phyloP scores from a whole-genome alignment of 2,329 filamentous ascomycete genomes.

The Tricladium varicosporioides region DNA sequence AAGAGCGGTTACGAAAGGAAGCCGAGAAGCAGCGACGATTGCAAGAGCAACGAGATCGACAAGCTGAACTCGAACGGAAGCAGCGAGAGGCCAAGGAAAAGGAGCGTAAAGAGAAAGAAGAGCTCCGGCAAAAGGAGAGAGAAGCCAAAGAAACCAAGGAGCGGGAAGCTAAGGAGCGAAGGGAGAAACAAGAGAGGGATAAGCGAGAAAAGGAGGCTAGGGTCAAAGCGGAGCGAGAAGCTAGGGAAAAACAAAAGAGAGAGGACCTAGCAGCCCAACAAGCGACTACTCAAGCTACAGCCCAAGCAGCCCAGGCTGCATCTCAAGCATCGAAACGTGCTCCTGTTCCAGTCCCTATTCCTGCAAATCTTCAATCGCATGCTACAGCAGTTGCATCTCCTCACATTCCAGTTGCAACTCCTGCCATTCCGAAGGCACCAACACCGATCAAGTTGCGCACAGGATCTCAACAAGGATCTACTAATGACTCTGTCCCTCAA shows the following conservation, averaged over 20 bases:
- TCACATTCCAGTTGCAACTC: slow-evolving; percentile 74
- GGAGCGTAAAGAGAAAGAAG: slow-evolving; percentile 82
- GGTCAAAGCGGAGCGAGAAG: slow-evolving; percentile 42
- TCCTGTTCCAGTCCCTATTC: slow-evolving; percentile 44
- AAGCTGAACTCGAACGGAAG: slow-evolving; percentile 83
- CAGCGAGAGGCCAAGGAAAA: slow-evolving; percentile 74
- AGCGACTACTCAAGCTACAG: slow-evolving; percentile 35
- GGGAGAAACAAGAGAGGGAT: slow-evolving; percentile 56
- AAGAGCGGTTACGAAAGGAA: slow-evolving; percentile 81
- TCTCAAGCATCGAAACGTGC: slow-evolving; percentile 44
- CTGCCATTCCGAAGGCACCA: slow-evolving; percentile 77
- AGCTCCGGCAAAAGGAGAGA: slow-evolving; percentile 75
- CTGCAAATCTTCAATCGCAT: slow-evolving; percentile 57
- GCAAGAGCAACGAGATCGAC: slow-evolving; percentile 81
- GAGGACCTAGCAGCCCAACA: slow-evolving; percentile 40
- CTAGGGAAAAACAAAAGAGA: slow-evolving; percentile 49
- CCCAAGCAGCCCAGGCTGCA: slow-evolving; percentile 25
- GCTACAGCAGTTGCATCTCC: slow-evolving; percentile 69
- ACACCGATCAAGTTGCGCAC: slow-evolving; percentile 77
- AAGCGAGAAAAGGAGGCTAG: slow-evolving; percentile 58
- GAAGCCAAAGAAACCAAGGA: slow-evolving; percentile 69
- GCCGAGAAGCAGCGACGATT: slow-evolving; percentile 76
- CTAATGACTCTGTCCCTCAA: slow-evolving; percentile 62
- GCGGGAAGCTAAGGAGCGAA: slow-evolving; percentile 52
- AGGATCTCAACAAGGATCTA: slow-evolving; percentile 65